Conservation (phyloP, 2,329 filamentous ascomycete species). For the Orbilia oligospora region DNA sequence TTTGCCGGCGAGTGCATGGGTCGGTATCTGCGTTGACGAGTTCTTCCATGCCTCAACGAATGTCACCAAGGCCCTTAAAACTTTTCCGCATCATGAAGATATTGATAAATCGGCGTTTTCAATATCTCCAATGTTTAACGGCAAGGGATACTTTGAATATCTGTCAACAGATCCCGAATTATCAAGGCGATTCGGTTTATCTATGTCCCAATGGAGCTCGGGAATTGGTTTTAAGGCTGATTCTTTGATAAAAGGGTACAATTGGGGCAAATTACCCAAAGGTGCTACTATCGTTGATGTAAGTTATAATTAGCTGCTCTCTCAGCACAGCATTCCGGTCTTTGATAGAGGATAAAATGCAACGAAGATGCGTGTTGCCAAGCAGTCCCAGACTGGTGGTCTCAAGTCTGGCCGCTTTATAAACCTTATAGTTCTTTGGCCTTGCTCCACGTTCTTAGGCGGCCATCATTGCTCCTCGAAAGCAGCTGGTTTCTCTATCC, state of each 20-base stretch:
- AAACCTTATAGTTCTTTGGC: no score
- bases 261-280: slow-evolving; percentile 69
- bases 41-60: slow-evolving; percentile 62
- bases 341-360: not conserved
- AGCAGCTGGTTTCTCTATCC: no score
- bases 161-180: slow-evolving; percentile 64
- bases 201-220: slow-evolving; percentile 72
- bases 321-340: not conserved
- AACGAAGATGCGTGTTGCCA: not conserved
- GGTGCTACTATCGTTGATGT: slow-evolving; percentile 73
- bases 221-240: slow-evolving; percentile 73
- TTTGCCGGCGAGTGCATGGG: slow-evolving; percentile 71
- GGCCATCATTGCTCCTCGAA: no score
- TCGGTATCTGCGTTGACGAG: slow-evolving; percentile 73
- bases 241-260: slow-evolving; percentile 72
- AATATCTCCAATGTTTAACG: slow-evolving; percentile 59
- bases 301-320: slow-evolving; percentile 17
- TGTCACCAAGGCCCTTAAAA: slow-evolving; percentile 63
- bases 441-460: no score
- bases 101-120: slow-evolving; percentile 64
- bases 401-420: no score
- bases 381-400: no score
- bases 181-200: slow-evolving; percentile 71
- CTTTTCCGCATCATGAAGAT: slow-evolving; percentile 58
- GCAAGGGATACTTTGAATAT: slow-evolving; percentile 66